These are phyloP conservation scores for Maudiozyma humilis DNA, from an alignment of 1,139 yeast genomes.

Conservation along the genomic window DNA sequence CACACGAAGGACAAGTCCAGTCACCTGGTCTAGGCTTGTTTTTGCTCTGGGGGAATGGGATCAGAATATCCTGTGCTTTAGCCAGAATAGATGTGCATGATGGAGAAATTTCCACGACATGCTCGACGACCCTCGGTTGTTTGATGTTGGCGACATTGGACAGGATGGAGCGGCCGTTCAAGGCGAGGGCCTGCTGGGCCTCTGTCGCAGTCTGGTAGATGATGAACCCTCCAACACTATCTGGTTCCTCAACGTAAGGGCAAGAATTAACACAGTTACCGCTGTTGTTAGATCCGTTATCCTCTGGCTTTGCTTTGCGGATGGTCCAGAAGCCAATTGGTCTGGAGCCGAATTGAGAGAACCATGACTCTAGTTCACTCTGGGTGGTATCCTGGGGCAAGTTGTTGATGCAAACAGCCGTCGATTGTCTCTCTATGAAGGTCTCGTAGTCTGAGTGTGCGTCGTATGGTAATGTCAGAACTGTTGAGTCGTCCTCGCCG, in stretches of 20 bases:
- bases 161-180: conserved; percentile 52
- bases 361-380: conserved; percentile 86
- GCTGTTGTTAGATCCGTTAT: conserved; percentile 13
- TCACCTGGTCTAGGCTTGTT: conserved; percentile 95
- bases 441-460: conserved; percentile 59
- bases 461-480: conserved; percentile 68
- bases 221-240: conserved; percentile 65
- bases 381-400: conserved; percentile 83
- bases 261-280: conserved; percentile 22
- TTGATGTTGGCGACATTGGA: conserved; percentile 30
- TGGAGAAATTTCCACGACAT: conserved; percentile 77
- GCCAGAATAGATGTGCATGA: conserved; percentile 72
- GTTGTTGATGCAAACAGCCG: conserved; percentile 69
- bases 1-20: conserved; percentile 96
- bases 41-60: conserved; percentile 81
- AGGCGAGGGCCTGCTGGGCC: conserved; percentile 64
- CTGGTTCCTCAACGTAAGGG: conserved; percentile 31
- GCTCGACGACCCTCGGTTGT: conserved; percentile 47
- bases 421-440: conserved; percentile 65
- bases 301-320: conserved; percentile 34
- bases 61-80: conserved; percentile 68
- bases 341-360: conserved; percentile 74
- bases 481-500: conserved; percentile 43
- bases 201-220: conserved; percentile 80
- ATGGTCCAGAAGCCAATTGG: conserved; percentile 89